Conservation (phyloP, 2,329 filamentous ascomycete genomes). For the Colletotrichum eleusines region DNA sequence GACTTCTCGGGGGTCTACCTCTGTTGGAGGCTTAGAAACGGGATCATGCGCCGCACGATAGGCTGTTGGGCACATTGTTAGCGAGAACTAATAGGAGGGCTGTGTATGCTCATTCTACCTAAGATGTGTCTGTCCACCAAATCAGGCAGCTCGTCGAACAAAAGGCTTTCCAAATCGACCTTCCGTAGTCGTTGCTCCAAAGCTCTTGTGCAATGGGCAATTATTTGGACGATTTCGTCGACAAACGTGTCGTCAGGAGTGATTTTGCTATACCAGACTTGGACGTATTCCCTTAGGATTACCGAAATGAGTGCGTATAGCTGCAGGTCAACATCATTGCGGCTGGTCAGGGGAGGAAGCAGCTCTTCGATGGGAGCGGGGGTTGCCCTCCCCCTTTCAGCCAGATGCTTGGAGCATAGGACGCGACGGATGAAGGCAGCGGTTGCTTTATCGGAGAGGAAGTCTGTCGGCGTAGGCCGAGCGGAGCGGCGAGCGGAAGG, state of each 20-base stretch:
- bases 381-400: conserved; percentile 66
- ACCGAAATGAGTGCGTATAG: conserved; percentile 93
- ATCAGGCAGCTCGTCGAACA: conserved; percentile 89
- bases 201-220: conserved; percentile 90
- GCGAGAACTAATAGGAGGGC: not conserved
- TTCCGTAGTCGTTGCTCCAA: conserved; percentile 87
- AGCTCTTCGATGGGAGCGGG: conserved; percentile 80
- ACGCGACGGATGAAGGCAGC: conserved; percentile 83
- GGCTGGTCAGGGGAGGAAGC: conserved; percentile 91
- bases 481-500: conserved; percentile 46
- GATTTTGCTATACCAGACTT: conserved; percentile 93
- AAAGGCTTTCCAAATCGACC: conserved; percentile 83
- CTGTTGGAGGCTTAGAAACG: conserved; percentile 68
- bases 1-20: conserved; percentile 72
- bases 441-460: conserved; percentile 83
- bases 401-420: conserved; percentile 79
- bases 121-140: conserved; percentile 83
- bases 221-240: conserved; percentile 87
- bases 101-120: conserved; percentile 64
- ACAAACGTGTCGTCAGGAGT: conserved; percentile 91
- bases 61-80: conserved; percentile 55
- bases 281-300: conserved; percentile 89
- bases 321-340: conserved; percentile 92
- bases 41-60: conserved; percentile 77
- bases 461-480: conserved; percentile 57